Percentiles rank a stretch among this genome's conserved stretches.
Evolutionary conservation across 805 yeast species (phyloP).

Genomic region (Wickerhamomyces pijperi): DNA sequence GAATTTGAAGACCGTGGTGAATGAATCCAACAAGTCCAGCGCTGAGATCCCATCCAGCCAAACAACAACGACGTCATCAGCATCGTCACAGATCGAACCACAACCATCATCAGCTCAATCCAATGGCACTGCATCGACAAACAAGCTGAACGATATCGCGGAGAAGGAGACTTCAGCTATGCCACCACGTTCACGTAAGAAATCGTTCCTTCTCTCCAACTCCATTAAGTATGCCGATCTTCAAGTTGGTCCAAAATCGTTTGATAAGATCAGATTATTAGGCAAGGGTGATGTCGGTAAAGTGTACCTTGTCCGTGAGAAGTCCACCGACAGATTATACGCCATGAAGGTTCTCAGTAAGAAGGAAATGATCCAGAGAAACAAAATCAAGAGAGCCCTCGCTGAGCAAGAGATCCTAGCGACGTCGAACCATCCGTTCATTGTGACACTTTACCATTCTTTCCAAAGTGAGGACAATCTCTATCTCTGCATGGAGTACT

Average conservation of each 20-base stretch:
- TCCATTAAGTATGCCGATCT: constrained; percentile 66
- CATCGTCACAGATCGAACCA: neutral
- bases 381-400: constrained; percentile 85
- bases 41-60: neutral
- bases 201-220: constrained; percentile 46
- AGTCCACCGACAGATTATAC: constrained; percentile 57
- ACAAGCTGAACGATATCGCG: constrained; percentile 9
- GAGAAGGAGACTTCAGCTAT: constrained; percentile 7
- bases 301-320: constrained; percentile 85
- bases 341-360: constrained; percentile 91
- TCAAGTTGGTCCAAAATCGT: constrained; percentile 77
- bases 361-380: constrained; percentile 88
- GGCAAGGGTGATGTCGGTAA: constrained; percentile 99
- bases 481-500: constrained; percentile 94
- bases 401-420: constrained; percentile 97
- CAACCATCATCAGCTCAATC: neutral
- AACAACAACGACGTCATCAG: too few species aligned
- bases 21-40: constrained; percentile 2
- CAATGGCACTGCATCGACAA: constrained; percentile 10
- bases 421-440: constrained; percentile 92
- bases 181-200: constrained; percentile 27
- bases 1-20: constrained; percentile 26
- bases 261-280: constrained; percentile 78
- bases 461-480: constrained; percentile 89
- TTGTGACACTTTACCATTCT: constrained; percentile 90